Evolutionary conservation across 2,329 filamentous ascomycete genomes (phyloP).

Genomic region (Claviceps capensis): DNA sequence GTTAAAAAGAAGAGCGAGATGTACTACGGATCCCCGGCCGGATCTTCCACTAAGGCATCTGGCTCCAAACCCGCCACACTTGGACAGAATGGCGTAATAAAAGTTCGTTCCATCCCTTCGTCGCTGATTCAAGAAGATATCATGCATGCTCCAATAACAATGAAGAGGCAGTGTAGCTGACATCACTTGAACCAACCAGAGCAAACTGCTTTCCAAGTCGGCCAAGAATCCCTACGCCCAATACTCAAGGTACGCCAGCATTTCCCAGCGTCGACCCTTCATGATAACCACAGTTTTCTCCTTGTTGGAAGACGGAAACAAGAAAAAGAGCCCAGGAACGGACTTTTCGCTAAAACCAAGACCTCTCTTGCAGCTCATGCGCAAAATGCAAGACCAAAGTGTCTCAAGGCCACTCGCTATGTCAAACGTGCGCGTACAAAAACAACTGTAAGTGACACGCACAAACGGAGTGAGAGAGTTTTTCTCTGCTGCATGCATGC

Average conservation of each 20-base stretch:
- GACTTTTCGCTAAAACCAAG: not conserved
- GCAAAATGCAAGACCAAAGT: constrained; percentile 49
- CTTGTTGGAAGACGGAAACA: not conserved
- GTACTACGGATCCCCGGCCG: constrained; percentile 45
- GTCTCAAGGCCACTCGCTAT: constrained; percentile 45
- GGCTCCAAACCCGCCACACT: constrained; percentile 37
- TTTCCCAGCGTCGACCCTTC: not conserved
- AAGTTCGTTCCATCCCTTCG: constrained; percentile 24
- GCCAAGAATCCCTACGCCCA: constrained; percentile 54
- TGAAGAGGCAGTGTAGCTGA: not conserved
- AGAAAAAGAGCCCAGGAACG: not conserved
- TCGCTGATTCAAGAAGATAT: not conserved
- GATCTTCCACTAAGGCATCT: constrained; percentile 20
- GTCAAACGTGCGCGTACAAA: constrained; percentile 49
- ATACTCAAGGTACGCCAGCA: constrained; percentile 30
- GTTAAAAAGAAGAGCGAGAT: constrained; percentile 56
- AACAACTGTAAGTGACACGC: constrained; percentile 35
- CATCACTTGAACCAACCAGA: constrained; percentile 23
- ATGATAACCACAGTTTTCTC: not conserved
- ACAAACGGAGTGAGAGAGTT: too few relatives aligned
- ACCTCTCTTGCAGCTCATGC: constrained; percentile 32
- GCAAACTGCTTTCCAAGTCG: constrained; percentile 48
- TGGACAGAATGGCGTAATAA: constrained; percentile 44
- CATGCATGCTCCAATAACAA: too few relatives aligned
- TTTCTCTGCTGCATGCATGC: constrained; percentile 4